Base-by-base conservation (phyloP, 345 rosid species). In the Anacardium occidentale region DNA sequence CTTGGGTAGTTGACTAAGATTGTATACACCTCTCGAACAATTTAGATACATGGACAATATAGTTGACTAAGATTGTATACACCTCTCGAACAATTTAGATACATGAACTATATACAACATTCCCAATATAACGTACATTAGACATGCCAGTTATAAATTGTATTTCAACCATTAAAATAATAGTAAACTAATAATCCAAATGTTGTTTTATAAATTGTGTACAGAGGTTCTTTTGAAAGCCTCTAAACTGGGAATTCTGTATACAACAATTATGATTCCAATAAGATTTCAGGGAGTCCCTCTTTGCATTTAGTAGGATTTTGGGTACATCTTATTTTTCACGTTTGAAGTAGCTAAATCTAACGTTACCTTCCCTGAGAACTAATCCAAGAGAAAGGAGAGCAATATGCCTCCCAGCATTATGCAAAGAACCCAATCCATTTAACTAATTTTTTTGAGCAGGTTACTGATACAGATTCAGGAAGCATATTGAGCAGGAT, bases 401-500 rank as follows among this genome's bases (percentile, higher is more conserved):
- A 60, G 3, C 3, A 60, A 32, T 5, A 15, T 5, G 5, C 21
- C 9, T 55, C 34, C 40, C 32, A 25, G 7, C 64, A 14, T 64
- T 7, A 15, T 45, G 12, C 47, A 64, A 6, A 22, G 22, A 32
- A 26, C 17, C 21, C 2, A 10, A 18, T 32, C n/a, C 61, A 24
- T 12, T 6, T 65, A 21, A 20, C 29, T 55, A 21, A 53, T n/a
- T 17, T 4, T 14, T 18, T 9, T 17, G 57, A 53, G 57, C 1
- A 53, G 2, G 10, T 34, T 7, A 34, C n/a, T n/a, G n/a, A n/a
- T n/a, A n/a, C n/a, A n/a, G 47, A 10, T 24, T 68, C 68, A 74
- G 57, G 24, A 68, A 58, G 44, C 63, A 53, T 57, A 40, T 59
- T 29, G 71, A 25, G 62, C 7, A 64, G 58, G 64, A 61, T 77